Conservation (phyloP, 176 grass and related monocot genomes). For the Carex scoparia region DNA sequence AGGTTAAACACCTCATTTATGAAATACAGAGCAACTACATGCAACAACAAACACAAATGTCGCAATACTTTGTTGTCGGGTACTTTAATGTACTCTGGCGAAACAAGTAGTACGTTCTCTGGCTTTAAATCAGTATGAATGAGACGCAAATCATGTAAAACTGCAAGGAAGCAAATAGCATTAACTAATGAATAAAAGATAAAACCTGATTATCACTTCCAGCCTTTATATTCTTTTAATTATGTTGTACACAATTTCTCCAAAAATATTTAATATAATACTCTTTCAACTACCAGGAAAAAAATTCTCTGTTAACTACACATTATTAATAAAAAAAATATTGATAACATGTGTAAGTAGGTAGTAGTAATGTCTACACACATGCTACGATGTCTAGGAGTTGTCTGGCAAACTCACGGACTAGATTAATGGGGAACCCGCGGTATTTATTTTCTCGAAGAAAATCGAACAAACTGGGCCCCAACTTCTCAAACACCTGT, state of each 20-base stretch:
- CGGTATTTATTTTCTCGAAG: slow-evolving; percentile 46
- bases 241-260: not conserved
- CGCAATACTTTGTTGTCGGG: slow-evolving; percentile 83
- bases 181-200: slow-evolving; percentile 42
- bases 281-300: not conserved
- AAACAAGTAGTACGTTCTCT: slow-evolving; percentile 99
- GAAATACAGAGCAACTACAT: not conserved
- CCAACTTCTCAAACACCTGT: slow-evolving; percentile 61
- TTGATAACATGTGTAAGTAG: not conserved
- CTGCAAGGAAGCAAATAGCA: slow-evolving; percentile 66
- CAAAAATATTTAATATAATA: not conserved
- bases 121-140: slow-evolving; percentile 99
- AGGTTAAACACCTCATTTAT: slow-evolving; percentile 8
- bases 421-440: slow-evolving; percentile 39
- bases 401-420: slow-evolving; percentile 40
- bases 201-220: not conserved
- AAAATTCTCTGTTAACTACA: not conserved
- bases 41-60: slow-evolving; percentile 35
- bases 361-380: slow-evolving; percentile 26
- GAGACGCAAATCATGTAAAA: slow-evolving; percentile 96
- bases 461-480: slow-evolving; percentile 50
- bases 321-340: not conserved
- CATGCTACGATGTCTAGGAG: slow-evolving; percentile 43
- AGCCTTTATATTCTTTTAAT: not conserved
- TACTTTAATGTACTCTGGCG: slow-evolving; percentile 88